Conservation (phyloP, 2,329 filamentous ascomycete genomes). For the Triangularia verruculosa region DNA sequence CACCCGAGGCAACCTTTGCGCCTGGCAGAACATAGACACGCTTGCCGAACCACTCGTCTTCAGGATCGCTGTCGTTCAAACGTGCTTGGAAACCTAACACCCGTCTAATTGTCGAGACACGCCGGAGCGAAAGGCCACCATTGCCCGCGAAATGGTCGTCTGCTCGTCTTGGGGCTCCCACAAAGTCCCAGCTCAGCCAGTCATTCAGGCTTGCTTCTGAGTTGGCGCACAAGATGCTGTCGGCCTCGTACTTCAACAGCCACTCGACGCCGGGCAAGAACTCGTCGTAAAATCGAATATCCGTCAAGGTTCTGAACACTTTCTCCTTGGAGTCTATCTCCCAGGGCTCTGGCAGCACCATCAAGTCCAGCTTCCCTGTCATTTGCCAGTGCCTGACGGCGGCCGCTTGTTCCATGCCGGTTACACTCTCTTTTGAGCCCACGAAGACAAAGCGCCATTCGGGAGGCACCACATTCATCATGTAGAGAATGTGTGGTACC, state of each 20-base stretch:
- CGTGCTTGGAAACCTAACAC: constrained; percentile 49
- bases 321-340: constrained; percentile 46
- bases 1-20: constrained; percentile 44
- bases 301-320: constrained; percentile 48
- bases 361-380: constrained; percentile 51
- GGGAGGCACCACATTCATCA: constrained; percentile 50
- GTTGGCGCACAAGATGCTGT: constrained; percentile 56
- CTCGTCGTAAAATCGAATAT: constrained; percentile 51
- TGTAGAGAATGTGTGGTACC: constrained; percentile 49
- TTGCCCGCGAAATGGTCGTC: constrained; percentile 50
- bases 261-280: constrained; percentile 50
- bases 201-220: constrained; percentile 50
- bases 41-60: constrained; percentile 55
- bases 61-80: constrained; percentile 49
- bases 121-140: constrained; percentile 53
- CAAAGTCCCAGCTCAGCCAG: constrained; percentile 54
- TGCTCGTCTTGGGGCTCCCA: constrained; percentile 48
- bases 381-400: constrained; percentile 48
- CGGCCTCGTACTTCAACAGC: constrained; percentile 54
- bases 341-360: constrained; percentile 48
- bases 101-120: constrained; percentile 48
- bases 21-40: constrained; percentile 47
- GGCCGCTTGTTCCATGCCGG: constrained; percentile 43
- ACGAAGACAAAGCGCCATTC: constrained; percentile 56
- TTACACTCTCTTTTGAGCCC: constrained; percentile 47